Base-by-base conservation (phyloP, 352 stramenopile genomes). In the Phytopythium boreale region DNA sequence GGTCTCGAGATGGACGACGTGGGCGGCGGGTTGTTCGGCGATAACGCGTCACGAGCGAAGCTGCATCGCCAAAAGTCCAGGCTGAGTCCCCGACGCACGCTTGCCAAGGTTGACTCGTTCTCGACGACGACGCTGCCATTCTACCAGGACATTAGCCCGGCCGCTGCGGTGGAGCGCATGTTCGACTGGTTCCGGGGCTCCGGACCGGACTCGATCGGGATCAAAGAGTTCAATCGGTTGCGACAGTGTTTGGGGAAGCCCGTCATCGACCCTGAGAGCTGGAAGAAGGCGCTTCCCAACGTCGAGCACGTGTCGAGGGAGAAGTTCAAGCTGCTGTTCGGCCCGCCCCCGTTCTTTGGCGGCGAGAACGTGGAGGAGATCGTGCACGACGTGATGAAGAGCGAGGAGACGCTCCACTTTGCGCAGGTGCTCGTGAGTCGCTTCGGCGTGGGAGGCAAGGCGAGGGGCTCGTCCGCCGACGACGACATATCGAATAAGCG, bases 261-360 rank as follows among this genome's bases (percentile, higher is more conserved):
- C 19, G 20, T 43, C 5, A 64, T 84, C 14, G 61, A 37, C 0
- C 31, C 67, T 0, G 41, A 49, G 9, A 63, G 77, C 15, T 87
- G 76, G 76, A 64, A 44, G 19, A 56, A 59, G 34, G 76, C 76
- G 24, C 43, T 83, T 14, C 66, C 77, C 17, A 70, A 79, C 46
- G 47, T 74, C 5, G 29, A 64, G 1, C 29, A 9, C 4, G 76
- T 83, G 6, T 19, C 49, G 14, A 67, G 68, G 56, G 64, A 56
- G 2, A 66, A 82, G 39, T 85, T 87, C 69, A 81, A 83, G 39
- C 67, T 62, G 6, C 66, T 87, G 5, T 87, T 87, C 56, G 74
- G 76, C 0, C 74, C 74, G 10, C 66, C 74, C 14, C 76, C 78
- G 19, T 87, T 79, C 55, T 87, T 87, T 61, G 78, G 78, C 4